phyloP scores from a whole-genome alignment of 2,329 filamentous ascomycete genomes.

The Fusarium sp. region DNA sequence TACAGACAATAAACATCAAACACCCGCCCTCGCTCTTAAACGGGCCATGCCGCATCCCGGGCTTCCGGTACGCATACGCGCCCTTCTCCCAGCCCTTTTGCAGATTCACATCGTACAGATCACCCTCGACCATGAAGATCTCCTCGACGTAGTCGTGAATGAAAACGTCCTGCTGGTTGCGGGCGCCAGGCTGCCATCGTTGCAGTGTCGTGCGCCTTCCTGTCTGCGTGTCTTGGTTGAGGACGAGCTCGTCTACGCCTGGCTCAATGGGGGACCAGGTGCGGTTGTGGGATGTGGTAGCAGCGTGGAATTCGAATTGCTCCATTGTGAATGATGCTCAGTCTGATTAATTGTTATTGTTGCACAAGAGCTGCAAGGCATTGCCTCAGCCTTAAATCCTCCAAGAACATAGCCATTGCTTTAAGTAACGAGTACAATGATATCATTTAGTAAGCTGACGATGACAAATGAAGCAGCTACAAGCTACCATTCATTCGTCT shows the following conservation, averaged over 20 bases:
- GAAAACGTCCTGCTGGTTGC: constrained; percentile 47
- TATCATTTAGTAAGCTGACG: constrained; percentile 31
- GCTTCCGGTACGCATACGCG: constrained; percentile 56
- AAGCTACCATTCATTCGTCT: constrained; percentile 4
- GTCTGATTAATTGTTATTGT: background rate
- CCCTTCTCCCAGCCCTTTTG: constrained; percentile 51
- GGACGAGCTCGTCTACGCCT: constrained; percentile 53
- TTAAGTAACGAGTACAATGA: constrained; percentile 2
- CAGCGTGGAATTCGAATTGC: constrained; percentile 49
- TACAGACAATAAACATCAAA: constrained; percentile 50
- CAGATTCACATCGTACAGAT: constrained; percentile 52
- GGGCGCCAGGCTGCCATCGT: constrained; percentile 54
- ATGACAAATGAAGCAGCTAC: constrained; percentile 31
- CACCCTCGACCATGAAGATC: constrained; percentile 55
- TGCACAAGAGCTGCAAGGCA: background rate
- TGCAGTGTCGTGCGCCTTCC: constrained; percentile 52
- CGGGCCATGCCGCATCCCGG: constrained; percentile 57
- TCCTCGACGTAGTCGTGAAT: constrained; percentile 56
- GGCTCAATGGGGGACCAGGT: constrained; percentile 48
- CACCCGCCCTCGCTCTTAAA: constrained; percentile 54
- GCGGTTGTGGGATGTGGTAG: constrained; percentile 36
- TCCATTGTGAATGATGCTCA: constrained; percentile 38
- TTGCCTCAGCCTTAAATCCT: constrained; percentile 18
- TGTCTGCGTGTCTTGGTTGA: constrained; percentile 51
- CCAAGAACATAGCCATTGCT: background rate